A percentile compares a stretch with the other conserved stretches of the same genome.
phyloP scores from a whole-genome alignment of 2,329 filamentous ascomycete species.

The Trichoderma koningiopsis region DNA sequence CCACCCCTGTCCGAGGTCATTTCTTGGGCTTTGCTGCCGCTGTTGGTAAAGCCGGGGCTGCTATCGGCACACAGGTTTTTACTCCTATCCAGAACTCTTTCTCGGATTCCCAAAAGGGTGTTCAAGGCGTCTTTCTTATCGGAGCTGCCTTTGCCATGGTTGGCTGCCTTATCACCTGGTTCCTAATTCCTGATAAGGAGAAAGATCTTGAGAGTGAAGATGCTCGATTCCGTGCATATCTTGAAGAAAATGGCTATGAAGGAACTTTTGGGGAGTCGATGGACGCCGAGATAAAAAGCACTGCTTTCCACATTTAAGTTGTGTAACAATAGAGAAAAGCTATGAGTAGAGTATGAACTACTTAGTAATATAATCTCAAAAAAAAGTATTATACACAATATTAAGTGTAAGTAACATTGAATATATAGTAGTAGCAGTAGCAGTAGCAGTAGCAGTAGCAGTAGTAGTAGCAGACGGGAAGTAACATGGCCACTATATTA shows the following conservation, averaged over 20 bases:
- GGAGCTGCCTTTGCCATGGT: slow-evolving; percentile 34
- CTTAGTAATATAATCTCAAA: background rate
- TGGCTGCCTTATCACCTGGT: slow-evolving; percentile 33
- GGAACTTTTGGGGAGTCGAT: background rate
- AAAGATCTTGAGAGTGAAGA: slow-evolving; percentile 31
- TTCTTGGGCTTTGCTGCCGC: slow-evolving; percentile 54
- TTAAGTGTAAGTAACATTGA: no score
- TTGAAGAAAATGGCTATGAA: slow-evolving; percentile 29
- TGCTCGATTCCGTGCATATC: slow-evolving; percentile 28
- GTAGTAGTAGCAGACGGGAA: no score
- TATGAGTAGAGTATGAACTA: no score
- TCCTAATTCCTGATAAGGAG: slow-evolving; percentile 32
- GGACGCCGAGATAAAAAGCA: background rate
- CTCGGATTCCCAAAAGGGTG: slow-evolving; percentile 30
- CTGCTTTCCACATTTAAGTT: background rate
- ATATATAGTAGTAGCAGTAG: no score
- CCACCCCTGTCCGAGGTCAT: slow-evolving; percentile 52
- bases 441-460: no score
- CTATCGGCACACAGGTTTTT: slow-evolving; percentile 46
- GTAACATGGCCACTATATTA: no score
- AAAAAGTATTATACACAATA: background rate
- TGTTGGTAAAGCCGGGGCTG: slow-evolving; percentile 54
- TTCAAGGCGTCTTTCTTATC: slow-evolving; percentile 35
- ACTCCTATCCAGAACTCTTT: slow-evolving; percentile 31
- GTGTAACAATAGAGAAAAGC: background rate